Percentiles rank a stretch among this genome's conserved stretches.
Conservation (phyloP, 1,284 basidiomycete genomes). For the Trichosporon sp. region DNA sequence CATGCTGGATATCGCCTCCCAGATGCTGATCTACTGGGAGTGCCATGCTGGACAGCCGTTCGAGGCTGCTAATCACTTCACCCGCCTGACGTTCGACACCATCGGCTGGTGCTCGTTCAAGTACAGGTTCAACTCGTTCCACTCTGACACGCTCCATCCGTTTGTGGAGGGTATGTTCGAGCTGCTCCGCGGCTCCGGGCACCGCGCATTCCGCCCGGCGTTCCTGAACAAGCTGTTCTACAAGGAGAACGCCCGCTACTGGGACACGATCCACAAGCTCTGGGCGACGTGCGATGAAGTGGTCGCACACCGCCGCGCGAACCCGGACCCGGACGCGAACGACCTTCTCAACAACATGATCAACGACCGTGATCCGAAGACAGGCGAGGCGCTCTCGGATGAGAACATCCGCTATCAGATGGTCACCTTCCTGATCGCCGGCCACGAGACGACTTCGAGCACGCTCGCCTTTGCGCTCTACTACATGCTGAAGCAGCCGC, state of each 20-base stretch:
- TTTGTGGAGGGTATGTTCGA: constrained; percentile 58
- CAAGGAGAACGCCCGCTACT: constrained; percentile 53
- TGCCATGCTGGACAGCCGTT: constrained; percentile 18
- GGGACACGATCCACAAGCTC: constrained; percentile 56
- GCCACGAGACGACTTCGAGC: constrained; percentile 61
- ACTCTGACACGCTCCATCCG: constrained; percentile 54
- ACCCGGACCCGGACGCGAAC: constrained; percentile 39
- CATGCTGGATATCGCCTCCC: constrained; percentile 60
- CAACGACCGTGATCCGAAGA: constrained; percentile 59
- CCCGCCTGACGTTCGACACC: constrained; percentile 25
- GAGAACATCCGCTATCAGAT: constrained; percentile 60
- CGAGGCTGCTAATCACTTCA: constrained; percentile 19
- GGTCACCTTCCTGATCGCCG: constrained; percentile 62
- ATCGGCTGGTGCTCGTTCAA: constrained; percentile 53
- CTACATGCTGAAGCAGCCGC: constrained; percentile 61
- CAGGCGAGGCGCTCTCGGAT: constrained; percentile 58
- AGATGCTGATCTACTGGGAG: constrained; percentile 52
- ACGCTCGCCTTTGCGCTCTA: constrained; percentile 43
- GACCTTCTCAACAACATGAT: constrained; percentile 61
- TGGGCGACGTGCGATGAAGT: constrained; percentile 13
- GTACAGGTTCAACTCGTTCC: constrained; percentile 51
- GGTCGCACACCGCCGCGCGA: constrained; percentile 2
- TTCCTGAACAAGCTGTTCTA: constrained; percentile 56
- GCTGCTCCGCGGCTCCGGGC: constrained; percentile 57
- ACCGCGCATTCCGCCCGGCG: constrained; percentile 55